Percentiles rank a stretch among this genome's conserved stretches.
Conservation (phyloP, 371 early-diverging fungal species). For the Mucor lusitanicus region DNA sequence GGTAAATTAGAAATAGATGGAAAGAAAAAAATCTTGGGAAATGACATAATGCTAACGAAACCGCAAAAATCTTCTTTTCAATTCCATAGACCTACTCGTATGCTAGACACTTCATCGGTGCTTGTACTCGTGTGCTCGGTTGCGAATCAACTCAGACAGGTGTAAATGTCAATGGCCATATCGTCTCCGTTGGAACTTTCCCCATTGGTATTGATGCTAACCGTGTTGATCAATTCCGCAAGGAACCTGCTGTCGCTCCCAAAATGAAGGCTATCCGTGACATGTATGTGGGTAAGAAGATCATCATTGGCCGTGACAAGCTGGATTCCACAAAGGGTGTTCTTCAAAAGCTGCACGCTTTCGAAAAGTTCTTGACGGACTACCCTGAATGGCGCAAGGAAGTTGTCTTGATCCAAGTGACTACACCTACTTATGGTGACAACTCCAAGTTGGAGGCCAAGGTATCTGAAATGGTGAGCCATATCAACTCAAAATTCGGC, state of each 20-base stretch:
- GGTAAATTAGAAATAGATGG: conserved; percentile 27
- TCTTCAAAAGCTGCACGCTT: conserved; percentile 94
- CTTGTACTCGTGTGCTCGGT: conserved; percentile 92
- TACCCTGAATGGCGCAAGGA: conserved; percentile 91
- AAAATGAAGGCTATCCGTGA: conserved; percentile 82
- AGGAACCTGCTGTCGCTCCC: conserved; percentile 61
- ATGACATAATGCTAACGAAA: neutral
- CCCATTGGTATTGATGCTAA: conserved; percentile 98
- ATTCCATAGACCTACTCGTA: conserved; percentile 86
- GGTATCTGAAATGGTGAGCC: conserved; percentile 88
- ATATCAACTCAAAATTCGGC: conserved; percentile 95
- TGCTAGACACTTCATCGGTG: conserved; percentile 95
- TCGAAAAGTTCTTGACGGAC: conserved; percentile 86
- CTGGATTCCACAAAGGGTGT: conserved; percentile 98
- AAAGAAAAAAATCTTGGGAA: neutral
- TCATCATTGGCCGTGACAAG: conserved; percentile 98
- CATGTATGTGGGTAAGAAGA: conserved; percentile 88
- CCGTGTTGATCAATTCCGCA: conserved; percentile 51
- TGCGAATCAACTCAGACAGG: conserved; percentile 87
- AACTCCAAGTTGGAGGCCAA: conserved; percentile 78
- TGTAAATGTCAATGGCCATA: conserved; percentile 74
- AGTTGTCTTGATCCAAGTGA: conserved; percentile 90
- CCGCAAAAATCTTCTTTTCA: neutral
- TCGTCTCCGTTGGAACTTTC: conserved; percentile 87
- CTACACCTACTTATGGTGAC: conserved; percentile 59